A percentile compares a stretch with the other conserved stretches of the same genome.
These are phyloP conservation scores for Thermothelomyces thermophilus DNA, from an alignment of 2,329 filamentous ascomycete species.

Conservation along the genomic window DNA sequence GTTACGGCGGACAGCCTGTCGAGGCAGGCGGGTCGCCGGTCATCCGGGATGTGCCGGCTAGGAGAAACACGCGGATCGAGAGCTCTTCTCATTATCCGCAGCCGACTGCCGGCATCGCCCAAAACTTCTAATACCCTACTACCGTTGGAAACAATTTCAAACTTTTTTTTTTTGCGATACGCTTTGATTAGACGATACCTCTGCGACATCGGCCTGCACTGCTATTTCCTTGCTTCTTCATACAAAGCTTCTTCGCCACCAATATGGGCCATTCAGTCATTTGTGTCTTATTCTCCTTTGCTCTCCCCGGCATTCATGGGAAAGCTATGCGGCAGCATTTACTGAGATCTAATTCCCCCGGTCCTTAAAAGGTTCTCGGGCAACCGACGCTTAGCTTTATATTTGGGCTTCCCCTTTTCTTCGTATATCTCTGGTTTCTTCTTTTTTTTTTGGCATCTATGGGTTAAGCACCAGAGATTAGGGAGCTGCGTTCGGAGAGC, in stretches of 20 bases:
- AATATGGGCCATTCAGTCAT: neutral
- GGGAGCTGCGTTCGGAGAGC: neutral
- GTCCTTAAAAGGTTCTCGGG: neutral
- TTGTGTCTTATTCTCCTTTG: neutral
- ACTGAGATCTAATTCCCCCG: conserved; percentile 10
- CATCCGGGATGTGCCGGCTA: conserved; percentile 85
- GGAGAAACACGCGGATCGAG: conserved; percentile 92
- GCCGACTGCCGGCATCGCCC: conserved; percentile 89
- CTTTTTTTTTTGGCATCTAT: conserved; percentile 2
- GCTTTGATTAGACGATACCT: neutral
- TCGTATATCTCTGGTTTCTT: neutral
- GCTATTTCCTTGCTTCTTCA: neutral
- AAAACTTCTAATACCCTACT: conserved; percentile 90
- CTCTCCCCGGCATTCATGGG: conserved; percentile 9
- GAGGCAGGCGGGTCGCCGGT: conserved; percentile 60
- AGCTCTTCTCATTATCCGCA: conserved; percentile 83
- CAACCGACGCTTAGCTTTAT: conserved; percentile 1
- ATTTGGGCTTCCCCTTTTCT: neutral
- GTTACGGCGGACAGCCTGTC: conserved; percentile 33
- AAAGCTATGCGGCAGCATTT: conserved; percentile 8
- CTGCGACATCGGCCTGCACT: neutral
- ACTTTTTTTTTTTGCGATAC: too few species aligned
- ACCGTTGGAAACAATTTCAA: too few species aligned
- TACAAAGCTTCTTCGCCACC: neutral
- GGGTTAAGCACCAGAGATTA: neutral